A percentile compares a stretch with the other conserved stretches of the same genome.
Evolutionary conservation across 164 flowering plant genomes (phyloP).

Genomic region (Stephania japonica): DNA sequence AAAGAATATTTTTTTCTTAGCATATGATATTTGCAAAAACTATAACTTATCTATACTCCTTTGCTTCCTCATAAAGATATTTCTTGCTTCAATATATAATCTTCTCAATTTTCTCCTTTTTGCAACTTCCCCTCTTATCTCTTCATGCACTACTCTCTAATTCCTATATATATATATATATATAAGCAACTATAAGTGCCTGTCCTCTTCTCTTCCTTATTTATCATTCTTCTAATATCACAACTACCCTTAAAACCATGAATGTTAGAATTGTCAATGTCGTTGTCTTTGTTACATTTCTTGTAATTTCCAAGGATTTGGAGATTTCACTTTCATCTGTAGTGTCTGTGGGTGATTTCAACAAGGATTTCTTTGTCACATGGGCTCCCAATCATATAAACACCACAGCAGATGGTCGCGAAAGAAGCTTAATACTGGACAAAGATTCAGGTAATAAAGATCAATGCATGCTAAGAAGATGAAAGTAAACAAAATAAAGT

Average conservation of each 20-base stretch:
- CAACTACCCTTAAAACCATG: conserved; percentile 24
- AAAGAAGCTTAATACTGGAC: conserved; percentile 65
- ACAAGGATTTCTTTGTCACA: conserved; percentile 64
- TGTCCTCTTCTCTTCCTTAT: conserved; percentile 1
- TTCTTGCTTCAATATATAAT: conserved; percentile 32
- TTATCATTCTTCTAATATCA: neutral
- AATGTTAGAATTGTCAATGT: neutral
- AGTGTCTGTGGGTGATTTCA: conserved; percentile 77
- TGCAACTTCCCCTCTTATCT: conserved; percentile 17
- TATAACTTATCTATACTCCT: conserved; percentile 16
- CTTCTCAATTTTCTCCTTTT: conserved; percentile 23
- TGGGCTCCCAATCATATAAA: conserved; percentile 83
- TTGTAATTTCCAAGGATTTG: conserved; percentile 15
- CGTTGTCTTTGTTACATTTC: conserved; percentile 19
- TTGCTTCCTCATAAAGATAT: conserved; percentile 53
- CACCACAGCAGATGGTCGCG: conserved; percentile 68
- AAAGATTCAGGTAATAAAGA: conserved; percentile 51
- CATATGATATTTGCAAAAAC: neutral
- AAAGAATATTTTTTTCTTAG: neutral
- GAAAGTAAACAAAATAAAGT: neutral
- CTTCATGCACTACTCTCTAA: neutral
- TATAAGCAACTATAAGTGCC: conserved; percentile 10
- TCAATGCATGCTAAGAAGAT: neutral
- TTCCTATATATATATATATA: too few species aligned
- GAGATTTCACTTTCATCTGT: conserved; percentile 42